phyloP scores from a whole-genome alignment of 495 filamentous ascomycete species.

The Aspergillus cristatus region DNA sequence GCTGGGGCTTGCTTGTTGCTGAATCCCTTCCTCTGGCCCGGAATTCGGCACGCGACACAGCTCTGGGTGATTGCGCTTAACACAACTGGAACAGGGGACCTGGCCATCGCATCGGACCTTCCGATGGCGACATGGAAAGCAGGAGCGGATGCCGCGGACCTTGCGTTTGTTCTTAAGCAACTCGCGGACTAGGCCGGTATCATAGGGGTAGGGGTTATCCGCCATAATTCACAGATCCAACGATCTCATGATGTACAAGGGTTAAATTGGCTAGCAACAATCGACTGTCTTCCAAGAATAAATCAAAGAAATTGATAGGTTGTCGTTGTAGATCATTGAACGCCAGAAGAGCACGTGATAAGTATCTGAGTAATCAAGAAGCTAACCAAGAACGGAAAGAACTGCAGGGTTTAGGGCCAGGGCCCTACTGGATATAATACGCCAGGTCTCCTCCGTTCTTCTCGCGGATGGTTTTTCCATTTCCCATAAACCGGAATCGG shows the following conservation, averaged over 20 bases:
- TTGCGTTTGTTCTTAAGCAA: slow-evolving; percentile 17
- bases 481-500: neutral
- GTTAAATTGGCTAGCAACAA: too few relatives aligned
- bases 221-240: too few relatives aligned
- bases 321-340: too few relatives aligned
- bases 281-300: too few relatives aligned
- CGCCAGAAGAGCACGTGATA: too few relatives aligned
- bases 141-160: slow-evolving; percentile 15
- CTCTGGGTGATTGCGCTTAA: slow-evolving; percentile 51
- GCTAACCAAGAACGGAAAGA: too few relatives aligned
- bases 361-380: too few relatives aligned
- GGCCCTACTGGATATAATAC: neutral
- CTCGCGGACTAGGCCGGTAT: slow-evolving; percentile 9
- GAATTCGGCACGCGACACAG: slow-evolving; percentile 34
- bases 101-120: slow-evolving; percentile 53
- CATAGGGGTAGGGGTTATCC: slow-evolving; percentile 9
- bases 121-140: slow-evolving; percentile 24
- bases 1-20: neutral
- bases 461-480: neutral
- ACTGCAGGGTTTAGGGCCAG: too few relatives aligned
- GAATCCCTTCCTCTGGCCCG: neutral
- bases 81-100: slow-evolving; percentile 53
- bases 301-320: too few relatives aligned
- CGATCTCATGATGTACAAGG: too few relatives aligned
- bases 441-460: neutral